These are phyloP conservation scores for Furcasterigmium sp. DNA, from an alignment of 2,329 filamentous ascomycete genomes.

Conservation along the genomic window DNA sequence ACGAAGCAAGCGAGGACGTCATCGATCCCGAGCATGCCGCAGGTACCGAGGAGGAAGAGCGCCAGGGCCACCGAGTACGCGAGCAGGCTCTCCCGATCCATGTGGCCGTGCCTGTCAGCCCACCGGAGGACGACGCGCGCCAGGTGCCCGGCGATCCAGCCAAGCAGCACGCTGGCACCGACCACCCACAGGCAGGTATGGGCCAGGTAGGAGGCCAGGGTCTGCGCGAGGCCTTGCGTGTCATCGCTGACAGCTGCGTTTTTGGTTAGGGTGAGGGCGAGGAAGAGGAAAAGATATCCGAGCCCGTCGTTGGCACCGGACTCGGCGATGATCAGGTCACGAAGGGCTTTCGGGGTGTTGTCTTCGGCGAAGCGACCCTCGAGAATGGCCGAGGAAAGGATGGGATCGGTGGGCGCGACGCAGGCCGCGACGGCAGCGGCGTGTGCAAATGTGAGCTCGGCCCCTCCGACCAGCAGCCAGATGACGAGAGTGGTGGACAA, in stretches of 20 bases:
- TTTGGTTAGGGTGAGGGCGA: constrained; percentile 79
- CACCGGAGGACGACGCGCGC: constrained; percentile 79
- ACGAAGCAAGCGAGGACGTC: constrained; percentile 91
- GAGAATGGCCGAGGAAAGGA: constrained; percentile 83
- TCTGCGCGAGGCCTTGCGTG: constrained; percentile 51
- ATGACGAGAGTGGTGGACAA: constrained; percentile 71
- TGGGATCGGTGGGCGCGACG: constrained; percentile 87
- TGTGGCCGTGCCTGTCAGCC: constrained; percentile 74
- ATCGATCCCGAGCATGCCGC: constrained; percentile 80
- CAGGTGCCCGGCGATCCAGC: constrained; percentile 71
- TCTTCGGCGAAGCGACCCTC: constrained; percentile 92
- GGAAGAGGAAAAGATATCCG: constrained; percentile 83
- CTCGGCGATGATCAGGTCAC: constrained; percentile 76
- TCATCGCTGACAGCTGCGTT: constrained; percentile 57
- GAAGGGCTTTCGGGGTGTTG: constrained; percentile 76
- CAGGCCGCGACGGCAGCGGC: constrained; percentile 78
- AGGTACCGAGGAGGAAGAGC: constrained; percentile 82
- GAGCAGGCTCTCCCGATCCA: constrained; percentile 82
- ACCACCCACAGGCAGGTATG: constrained; percentile 61
- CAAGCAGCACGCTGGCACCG: constrained; percentile 67
- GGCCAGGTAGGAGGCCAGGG: constrained; percentile 63
- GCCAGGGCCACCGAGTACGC: constrained; percentile 82
- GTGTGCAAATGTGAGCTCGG: constrained; percentile 67
- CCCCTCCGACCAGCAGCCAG: constrained; percentile 61
- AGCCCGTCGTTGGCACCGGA: constrained; percentile 86